A percentile compares a stretch with the other conserved stretches of the same genome.
phyloP scores from a whole-genome alignment of 805 yeast genomes.

The Schizosaccharomyces osmophilus region DNA sequence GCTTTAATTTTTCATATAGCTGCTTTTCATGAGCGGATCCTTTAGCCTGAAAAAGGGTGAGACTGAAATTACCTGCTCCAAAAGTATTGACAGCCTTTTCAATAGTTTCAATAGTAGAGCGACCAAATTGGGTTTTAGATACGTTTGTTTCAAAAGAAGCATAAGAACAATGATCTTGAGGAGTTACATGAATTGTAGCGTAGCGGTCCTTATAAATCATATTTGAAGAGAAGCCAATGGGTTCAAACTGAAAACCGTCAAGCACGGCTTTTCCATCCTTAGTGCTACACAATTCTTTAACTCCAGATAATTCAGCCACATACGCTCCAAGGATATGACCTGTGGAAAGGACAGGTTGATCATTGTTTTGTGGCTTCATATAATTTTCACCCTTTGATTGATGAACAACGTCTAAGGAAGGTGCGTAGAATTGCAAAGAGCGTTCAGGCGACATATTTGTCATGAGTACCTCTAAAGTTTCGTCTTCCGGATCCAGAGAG shows the following conservation, averaged over 20 bases:
- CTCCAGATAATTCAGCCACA: slow-evolving; percentile 36
- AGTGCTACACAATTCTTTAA: slow-evolving; percentile 11
- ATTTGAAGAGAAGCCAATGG: slow-evolving; percentile 88
- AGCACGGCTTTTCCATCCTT: slow-evolving; percentile 22
- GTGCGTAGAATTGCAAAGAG: slow-evolving; percentile 34
- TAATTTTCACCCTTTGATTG: not conserved
- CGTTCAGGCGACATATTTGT: slow-evolving; percentile 41
- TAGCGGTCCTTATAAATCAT: slow-evolving; percentile 25
- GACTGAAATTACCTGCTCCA: slow-evolving; percentile 52
- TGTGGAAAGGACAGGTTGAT: slow-evolving; percentile 20
- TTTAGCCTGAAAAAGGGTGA: slow-evolving; percentile 25
- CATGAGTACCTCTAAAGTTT: slow-evolving; percentile 77
- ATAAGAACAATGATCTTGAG: slow-evolving; percentile 82
- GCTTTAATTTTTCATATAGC: slow-evolving; percentile 4
- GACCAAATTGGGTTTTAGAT: slow-evolving; percentile 14
- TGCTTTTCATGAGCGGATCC: slow-evolving; percentile 3
- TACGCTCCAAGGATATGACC: slow-evolving; percentile 63
- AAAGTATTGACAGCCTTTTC: slow-evolving; percentile 36
- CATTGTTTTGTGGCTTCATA: slow-evolving; percentile 6
- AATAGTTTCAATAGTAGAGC: slow-evolving; percentile 18
- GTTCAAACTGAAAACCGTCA: slow-evolving; percentile 77
- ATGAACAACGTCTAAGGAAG: slow-evolving; percentile 5
- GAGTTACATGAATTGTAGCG: slow-evolving; percentile 80
- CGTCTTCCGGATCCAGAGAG: slow-evolving; percentile 19
- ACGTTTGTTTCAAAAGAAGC: slow-evolving; percentile 88